phyloP scores from a whole-genome alignment of 2,329 filamentous ascomycete genomes.

The Arthrobotrys musiformis region DNA sequence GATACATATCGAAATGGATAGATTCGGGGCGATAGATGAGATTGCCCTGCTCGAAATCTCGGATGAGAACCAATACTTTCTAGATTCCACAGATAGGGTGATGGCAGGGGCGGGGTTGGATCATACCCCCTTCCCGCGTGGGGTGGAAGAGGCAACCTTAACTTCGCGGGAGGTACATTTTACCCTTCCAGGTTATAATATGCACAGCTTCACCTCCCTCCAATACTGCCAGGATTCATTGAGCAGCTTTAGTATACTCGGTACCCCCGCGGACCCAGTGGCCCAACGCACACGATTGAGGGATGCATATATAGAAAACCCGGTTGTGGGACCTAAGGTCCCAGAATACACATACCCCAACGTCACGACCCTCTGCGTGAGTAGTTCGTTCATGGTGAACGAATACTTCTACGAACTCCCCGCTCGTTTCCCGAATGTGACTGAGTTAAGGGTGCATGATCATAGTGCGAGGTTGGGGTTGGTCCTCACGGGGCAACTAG shows the following conservation, averaged over 20 bases:
- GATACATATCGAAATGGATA: background rate
- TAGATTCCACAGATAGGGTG: background rate
- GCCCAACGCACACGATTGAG: too few species aligned
- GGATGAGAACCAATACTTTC: background rate
- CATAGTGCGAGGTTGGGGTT: background rate
- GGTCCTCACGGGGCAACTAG: background rate
- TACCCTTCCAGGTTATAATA: background rate
- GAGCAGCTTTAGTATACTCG: background rate
- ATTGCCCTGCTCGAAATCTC: background rate
- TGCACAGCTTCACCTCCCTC: background rate
- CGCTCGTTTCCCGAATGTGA: background rate
- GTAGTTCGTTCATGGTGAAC: background rate
- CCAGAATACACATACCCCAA: background rate
- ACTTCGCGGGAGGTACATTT: background rate
- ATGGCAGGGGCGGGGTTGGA: background rate
- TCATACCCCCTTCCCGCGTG: background rate
- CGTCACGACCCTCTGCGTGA: background rate
- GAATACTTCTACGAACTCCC: background rate
- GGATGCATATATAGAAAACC: background rate
- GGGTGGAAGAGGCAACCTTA: background rate
- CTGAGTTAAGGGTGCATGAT: background rate
- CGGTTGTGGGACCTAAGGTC: background rate
- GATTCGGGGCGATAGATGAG: background rate
- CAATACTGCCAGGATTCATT: background rate
- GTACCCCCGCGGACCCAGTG: background rate